Conservation (phyloP, 345 rosid genomes). For the Citrus sinensis region DNA sequence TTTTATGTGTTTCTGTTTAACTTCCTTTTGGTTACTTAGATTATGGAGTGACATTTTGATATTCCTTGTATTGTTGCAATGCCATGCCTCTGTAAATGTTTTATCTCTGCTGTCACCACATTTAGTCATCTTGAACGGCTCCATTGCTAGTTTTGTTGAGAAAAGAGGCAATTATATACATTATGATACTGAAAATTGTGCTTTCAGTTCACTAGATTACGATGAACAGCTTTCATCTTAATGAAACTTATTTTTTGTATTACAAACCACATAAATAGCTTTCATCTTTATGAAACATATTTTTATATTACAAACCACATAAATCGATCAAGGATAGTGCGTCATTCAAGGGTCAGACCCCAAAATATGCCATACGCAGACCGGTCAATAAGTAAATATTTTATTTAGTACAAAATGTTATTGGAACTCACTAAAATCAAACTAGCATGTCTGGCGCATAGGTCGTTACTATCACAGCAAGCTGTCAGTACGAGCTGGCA, state of each 20-base stretch:
- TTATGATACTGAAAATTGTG: too few species aligned
- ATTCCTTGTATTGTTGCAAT: background rate
- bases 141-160: background rate
- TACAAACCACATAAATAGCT: too few species aligned
- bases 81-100: too few species aligned
- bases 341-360: background rate
- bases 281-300: too few species aligned
- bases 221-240: too few species aligned
- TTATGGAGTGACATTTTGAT: background rate
- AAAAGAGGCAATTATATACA: too few species aligned
- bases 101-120: background rate
- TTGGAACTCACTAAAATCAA: background rate
- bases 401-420: background rate
- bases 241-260: too few species aligned
- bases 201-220: too few species aligned
- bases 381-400: too few species aligned
- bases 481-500: conserved; percentile 65
- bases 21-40: background rate
- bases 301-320: too few species aligned
- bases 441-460: background rate
- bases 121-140: background rate
- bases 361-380: background rate
- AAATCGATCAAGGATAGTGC: too few species aligned
- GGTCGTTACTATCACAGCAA: conserved; percentile 32
- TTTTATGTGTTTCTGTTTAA: background rate